Evolutionary conservation across 2,329 filamentous ascomycete species (phyloP).

Genomic region (Setomelanomma holmii): DNA sequence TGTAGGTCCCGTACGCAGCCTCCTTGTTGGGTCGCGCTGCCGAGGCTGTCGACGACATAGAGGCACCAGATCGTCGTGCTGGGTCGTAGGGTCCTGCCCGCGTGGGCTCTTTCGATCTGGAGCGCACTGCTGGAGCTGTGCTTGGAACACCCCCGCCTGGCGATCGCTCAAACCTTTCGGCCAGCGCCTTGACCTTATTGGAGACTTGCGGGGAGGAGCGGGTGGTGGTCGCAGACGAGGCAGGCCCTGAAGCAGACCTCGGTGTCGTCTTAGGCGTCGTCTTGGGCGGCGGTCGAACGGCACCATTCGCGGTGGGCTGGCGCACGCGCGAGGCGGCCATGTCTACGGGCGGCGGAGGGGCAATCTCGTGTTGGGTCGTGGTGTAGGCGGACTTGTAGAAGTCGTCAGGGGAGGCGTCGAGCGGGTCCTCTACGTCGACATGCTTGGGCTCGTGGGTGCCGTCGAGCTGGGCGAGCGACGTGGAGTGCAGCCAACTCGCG

Average conservation of each 20-base stretch:
- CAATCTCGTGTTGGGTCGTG: slow-evolving; percentile 13
- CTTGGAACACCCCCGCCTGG: slow-evolving; percentile 31
- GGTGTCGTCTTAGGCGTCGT: slow-evolving; percentile 29
- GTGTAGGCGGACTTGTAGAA: slow-evolving; percentile 39
- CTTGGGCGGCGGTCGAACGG: slow-evolving; percentile 32
- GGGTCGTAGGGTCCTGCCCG: slow-evolving; percentile 20
- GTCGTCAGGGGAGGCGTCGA: slow-evolving; percentile 37
- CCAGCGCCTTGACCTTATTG: slow-evolving; percentile 46
- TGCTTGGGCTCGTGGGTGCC: slow-evolving; percentile 7
- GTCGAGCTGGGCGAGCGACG: slow-evolving; percentile 37
- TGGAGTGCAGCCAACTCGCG: slow-evolving; percentile 46
- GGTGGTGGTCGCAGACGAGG: slow-evolving; percentile 30
- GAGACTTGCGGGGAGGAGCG: slow-evolving; percentile 29
- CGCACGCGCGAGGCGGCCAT: slow-evolving; percentile 32
- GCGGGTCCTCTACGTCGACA: slow-evolving; percentile 18
- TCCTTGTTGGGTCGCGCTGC: slow-evolving; percentile 39
- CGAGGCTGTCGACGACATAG: slow-evolving; percentile 36
- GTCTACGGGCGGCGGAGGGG: neutral
- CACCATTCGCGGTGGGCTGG: slow-evolving; percentile 37
- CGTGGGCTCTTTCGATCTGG: slow-evolving; percentile 26
- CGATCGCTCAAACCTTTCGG: slow-evolving; percentile 46
- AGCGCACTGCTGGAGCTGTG: slow-evolving; percentile 26
- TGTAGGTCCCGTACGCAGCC: slow-evolving; percentile 41
- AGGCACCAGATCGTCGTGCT: slow-evolving; percentile 18
- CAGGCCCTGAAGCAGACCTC: slow-evolving; percentile 41